Base-by-base conservation (phyloP, 2,329 filamentous ascomycete genomes). In the Penicillium hordei region DNA sequence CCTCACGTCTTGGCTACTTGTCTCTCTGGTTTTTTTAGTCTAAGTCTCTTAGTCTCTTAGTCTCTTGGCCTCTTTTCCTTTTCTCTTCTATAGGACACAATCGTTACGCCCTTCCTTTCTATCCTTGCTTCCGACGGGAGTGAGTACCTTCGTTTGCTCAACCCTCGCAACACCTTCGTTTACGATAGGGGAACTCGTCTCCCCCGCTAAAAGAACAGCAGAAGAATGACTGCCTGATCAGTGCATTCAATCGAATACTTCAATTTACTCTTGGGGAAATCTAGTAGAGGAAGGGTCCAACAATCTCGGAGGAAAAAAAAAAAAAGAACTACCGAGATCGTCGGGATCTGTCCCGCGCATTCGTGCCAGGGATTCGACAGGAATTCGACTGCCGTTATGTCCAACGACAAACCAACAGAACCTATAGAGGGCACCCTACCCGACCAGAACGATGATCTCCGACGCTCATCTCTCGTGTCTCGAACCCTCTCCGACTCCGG, bases 401-500 rank as follows among this genome's bases (percentile, higher is more conserved):
- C 63, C 52, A 58, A 62, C 54, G 58, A 62, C 40, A 55, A 39
- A 13, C 39, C 53, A 25, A 42, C 40, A 23, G 52, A 54, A 25
- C 29, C 29, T 40, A 49, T 39, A 36, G 57, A 64, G 36, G 55
- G 27, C 34, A 42, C 15, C n/a, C 60, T 40, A 38, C 55, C 56
- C 36, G 51, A 57, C 23, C 60, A 57, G 48, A 44, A 23, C n/a
- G 63, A 66, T 44, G 33, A 58, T 23, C 51, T 51, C 45, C 45
- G 55, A n/a, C 69, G 65, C 17, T 65, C 68, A 3, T 70, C 71
- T 4, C 58, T 70, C 19, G 61, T 65, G 5, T 67, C 66, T 19
- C 69, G 67, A 50, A 63, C 67, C 15, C 45, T 65, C 38, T 72
- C 70, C 48, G 71, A 72, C 52, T 60, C 62, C 5, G 68, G 65